Conservation (phyloP, 2,329 filamentous ascomycete species). For the Pseudocercospora eumusae region DNA sequence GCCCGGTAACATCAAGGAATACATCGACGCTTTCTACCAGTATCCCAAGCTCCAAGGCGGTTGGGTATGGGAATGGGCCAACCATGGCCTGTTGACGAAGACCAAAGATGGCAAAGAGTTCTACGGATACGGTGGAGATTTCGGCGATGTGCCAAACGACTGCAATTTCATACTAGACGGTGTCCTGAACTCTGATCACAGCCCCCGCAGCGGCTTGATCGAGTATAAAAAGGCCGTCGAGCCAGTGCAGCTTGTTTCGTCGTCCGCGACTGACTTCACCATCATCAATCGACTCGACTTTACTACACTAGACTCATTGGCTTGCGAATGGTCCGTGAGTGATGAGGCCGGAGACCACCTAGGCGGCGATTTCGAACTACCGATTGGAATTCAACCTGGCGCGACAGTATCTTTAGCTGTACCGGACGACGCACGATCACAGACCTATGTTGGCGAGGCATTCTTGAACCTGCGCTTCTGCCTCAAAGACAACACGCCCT, state of each 20-base stretch:
- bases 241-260: constrained; percentile 43
- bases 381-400: constrained; percentile 23
- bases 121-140: constrained; percentile 50
- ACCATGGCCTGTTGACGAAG: constrained; percentile 48
- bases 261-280: constrained; percentile 33
- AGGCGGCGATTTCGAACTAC: constrained; percentile 18
- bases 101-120: constrained; percentile 43
- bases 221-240: constrained; percentile 51
- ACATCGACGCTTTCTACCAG: constrained; percentile 63
- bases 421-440: constrained; percentile 12
- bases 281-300: constrained; percentile 39
- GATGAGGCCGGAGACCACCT: constrained; percentile 22
- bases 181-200: constrained; percentile 46
- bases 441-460: constrained; percentile 17
- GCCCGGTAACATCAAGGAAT: constrained; percentile 68
- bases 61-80: constrained; percentile 51
- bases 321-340: constrained; percentile 24
- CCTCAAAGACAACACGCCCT: constrained; percentile 39
- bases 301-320: constrained; percentile 42
- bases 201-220: constrained; percentile 44
- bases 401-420: constrained; percentile 25
- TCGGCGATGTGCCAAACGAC: constrained; percentile 46
- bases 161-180: constrained; percentile 51
- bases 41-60: constrained; percentile 66
- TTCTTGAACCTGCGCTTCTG: constrained; percentile 37